Percentiles rank a stretch among this genome's conserved stretches.
phyloP scores from a whole-genome alignment of 2,329 filamentous ascomycete species.

The Cordyceps javanica region DNA sequence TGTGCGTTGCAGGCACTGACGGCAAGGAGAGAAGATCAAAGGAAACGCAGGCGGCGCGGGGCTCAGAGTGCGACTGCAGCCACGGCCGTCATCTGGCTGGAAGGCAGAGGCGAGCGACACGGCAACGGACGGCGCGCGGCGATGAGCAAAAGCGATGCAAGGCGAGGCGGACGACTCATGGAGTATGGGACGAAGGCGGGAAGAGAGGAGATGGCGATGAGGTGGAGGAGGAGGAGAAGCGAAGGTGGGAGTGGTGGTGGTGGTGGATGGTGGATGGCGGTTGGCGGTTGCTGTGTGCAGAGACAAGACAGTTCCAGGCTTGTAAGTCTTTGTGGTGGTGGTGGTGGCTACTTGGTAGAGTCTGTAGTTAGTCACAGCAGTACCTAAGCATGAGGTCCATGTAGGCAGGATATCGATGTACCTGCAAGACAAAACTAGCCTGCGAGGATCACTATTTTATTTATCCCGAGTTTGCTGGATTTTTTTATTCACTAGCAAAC shows the following conservation, averaged over 20 bases:
- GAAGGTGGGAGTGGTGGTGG: background rate
- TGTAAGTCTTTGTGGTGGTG: too few species aligned
- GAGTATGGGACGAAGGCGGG: background rate
- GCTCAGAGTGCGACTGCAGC: constrained; percentile 19
- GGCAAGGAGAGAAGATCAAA: background rate
- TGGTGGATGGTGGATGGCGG: too few species aligned
- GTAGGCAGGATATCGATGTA: too few species aligned
- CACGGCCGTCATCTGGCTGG: constrained; percentile 20
- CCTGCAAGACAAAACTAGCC: too few species aligned
- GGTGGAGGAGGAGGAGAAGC: background rate
- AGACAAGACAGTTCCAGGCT: too few species aligned
- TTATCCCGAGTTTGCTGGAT: too few species aligned
- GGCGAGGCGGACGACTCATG: constrained; percentile 4
- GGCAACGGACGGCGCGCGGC: constrained; percentile 14
- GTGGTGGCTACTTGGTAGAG: too few species aligned
- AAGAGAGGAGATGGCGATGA: background rate
- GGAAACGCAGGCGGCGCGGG: constrained; percentile 19
- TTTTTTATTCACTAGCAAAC: background rate
- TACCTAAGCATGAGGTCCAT: background rate
- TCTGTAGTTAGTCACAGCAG: background rate
- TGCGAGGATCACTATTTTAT: too few species aligned
- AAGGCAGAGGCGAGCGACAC: constrained; percentile 9
- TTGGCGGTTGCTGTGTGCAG: constrained; percentile 6
- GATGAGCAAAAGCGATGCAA: constrained; percentile 16
- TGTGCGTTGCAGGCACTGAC: background rate